Base-by-base conservation (phyloP, 1,284 basidiomycete genomes). In the Melampsora larici-populina region DNA sequence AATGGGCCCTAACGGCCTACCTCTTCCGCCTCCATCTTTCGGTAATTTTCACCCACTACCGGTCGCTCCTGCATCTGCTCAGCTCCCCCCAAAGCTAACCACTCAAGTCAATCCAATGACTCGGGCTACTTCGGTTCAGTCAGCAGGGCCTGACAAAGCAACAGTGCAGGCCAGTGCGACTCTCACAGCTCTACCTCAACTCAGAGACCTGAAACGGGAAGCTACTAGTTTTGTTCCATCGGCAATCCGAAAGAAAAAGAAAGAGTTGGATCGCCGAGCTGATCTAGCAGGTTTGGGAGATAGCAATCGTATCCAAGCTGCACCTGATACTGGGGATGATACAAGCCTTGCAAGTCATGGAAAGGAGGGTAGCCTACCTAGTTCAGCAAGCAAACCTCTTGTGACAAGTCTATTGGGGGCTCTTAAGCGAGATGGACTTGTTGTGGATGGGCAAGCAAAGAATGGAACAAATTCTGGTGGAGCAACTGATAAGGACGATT, bases 171-270 rank as follows among this genome's bases (percentile, higher is more conserved):
- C 77, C 68, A 78, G 79, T 49, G 79, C 79, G 7, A 79, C 80
- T 18, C 78, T 83, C 40, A 80, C 80, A 15, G 81, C 83, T 17
- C 80, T 79, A 40, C 83, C 83, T 2, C 81, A 83, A 67, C 73
- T 84, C 58, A 83, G 83, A 26, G 81, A 83, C 72, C 76, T 83
- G 26, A 81, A 81, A 72, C 81, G 81, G 31, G 82, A 83, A 55
- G 79, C 82, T 0, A 82, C 82, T 6, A 78, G 80, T 2, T 84
- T 84, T 60, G 81, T 83, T 0, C 83, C 83, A 5, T 72, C 82
- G 4, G 79, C 81, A 2, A 78, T 83, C 36, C 80, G 82, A 18
- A 81, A 81, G 67, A 81, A 81, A 58, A 75, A 79, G 33, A 79
- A 80, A 60, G 79, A 80, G 40, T 77, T 80, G 60, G 80, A 81